Conservation (phyloP, 202 grass and related monocot genomes). For the Zizania palustris region DNA sequence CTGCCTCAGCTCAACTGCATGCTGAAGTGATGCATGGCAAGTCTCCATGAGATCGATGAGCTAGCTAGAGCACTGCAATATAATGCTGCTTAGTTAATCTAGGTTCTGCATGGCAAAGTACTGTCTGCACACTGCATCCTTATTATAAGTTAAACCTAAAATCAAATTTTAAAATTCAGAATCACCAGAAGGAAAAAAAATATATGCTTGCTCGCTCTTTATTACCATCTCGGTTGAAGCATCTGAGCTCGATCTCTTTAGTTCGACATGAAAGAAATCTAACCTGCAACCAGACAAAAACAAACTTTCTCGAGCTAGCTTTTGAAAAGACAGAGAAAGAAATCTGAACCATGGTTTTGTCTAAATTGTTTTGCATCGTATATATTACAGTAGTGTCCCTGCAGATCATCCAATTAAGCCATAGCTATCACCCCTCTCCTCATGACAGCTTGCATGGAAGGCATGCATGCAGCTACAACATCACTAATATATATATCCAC, state of each 20-base stretch:
- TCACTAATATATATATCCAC: neutral
- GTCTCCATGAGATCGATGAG: no score
- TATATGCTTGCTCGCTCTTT: no score
- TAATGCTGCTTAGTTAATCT: no score
- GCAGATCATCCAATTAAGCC: slow-evolving; percentile 20
- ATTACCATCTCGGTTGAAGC: no score
- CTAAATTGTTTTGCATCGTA: neutral
- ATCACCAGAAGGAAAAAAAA: no score
- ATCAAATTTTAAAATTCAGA: no score
- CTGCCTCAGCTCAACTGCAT: neutral
- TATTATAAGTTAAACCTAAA: no score
- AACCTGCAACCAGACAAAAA: slow-evolving; percentile 16
- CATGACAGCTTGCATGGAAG: slow-evolving; percentile 28
- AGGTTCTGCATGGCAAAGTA: no score
- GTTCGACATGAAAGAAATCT: neutral
- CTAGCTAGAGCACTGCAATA: no score
- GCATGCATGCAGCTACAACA: neutral
- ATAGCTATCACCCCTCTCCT: slow-evolving; percentile 25
- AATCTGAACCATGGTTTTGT: neutral
- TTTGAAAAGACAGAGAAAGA: neutral
- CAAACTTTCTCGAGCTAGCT: neutral
- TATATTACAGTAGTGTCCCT: no score
- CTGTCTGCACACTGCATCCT: no score
- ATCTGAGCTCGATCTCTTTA: neutral
- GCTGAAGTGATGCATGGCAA: neutral